phyloP scores from a whole-genome alignment of 495 filamentous ascomycete species.

The Oidiodendron maius region DNA sequence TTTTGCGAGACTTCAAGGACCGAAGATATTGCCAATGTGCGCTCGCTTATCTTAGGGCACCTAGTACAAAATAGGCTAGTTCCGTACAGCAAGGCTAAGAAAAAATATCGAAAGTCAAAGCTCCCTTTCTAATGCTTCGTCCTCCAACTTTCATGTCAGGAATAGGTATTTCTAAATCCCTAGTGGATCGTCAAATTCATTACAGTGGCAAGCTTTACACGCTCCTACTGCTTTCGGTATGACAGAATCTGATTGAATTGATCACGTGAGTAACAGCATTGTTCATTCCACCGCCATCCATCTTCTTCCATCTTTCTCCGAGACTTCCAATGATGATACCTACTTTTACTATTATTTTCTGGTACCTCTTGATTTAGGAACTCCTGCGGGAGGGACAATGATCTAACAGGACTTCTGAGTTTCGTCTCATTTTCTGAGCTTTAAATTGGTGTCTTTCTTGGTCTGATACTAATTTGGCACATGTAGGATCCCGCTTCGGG shows the following conservation, averaged over 20 bases:
- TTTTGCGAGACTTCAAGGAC: not conserved
- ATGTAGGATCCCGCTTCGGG: no score
- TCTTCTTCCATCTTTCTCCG: not conserved
- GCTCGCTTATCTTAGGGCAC: not conserved
- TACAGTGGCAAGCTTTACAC: no score
- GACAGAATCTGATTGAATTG: no score
- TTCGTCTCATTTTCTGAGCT: not conserved
- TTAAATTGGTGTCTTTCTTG: not conserved
- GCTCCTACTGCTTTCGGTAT: no score
- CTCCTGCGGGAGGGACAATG: conserved; percentile 38
- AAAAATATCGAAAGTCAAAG: no score
- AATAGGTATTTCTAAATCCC: no score
- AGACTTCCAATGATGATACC: conserved; percentile 42
- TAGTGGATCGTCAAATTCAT: no score
- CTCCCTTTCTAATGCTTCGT: no score
- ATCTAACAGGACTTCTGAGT: conserved; percentile 56
- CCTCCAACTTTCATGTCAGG: no score
- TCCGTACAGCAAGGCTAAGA: no score
- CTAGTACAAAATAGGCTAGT: not conserved
- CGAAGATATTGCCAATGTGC: not conserved
- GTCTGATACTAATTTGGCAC: not conserved
- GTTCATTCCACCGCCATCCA: no score
- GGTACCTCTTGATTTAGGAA: conserved; percentile 61
- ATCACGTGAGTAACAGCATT: no score
- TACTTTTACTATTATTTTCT: conserved; percentile 39